Percentiles rank a stretch among this genome's conserved stretches.
Conservation (phyloP, 2,329 filamentous ascomycete species). For the Alternaria longipes region DNA sequence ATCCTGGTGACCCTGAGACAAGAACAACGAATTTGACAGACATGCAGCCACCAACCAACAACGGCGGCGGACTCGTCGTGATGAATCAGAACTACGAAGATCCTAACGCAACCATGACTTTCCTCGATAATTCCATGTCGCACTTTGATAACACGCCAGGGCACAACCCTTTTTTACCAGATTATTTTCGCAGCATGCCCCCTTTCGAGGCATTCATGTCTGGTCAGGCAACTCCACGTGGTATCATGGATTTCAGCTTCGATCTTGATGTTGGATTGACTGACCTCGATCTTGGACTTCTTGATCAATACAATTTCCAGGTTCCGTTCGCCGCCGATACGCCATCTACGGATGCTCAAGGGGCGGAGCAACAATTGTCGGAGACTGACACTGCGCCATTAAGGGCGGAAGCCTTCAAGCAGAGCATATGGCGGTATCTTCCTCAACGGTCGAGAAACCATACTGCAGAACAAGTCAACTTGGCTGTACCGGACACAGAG, state of each 20-base stretch:
- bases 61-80: slow-evolving; percentile 5
- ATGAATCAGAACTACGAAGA: slow-evolving; percentile 20
- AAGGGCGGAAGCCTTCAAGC: slow-evolving; percentile 50
- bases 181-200: slow-evolving; percentile 45
- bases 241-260: slow-evolving; percentile 57
- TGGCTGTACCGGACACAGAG: slow-evolving; percentile 50
- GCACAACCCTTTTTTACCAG: slow-evolving; percentile 34
- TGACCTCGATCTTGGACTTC: slow-evolving; percentile 56
- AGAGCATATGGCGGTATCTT: slow-evolving; percentile 58
- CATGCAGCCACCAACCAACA: slow-evolving; percentile 17
- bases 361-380: slow-evolving; percentile 22
- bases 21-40: slow-evolving; percentile 3
- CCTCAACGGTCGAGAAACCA: slow-evolving; percentile 44
- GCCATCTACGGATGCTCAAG: slow-evolving; percentile 34
- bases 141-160: slow-evolving; percentile 27
- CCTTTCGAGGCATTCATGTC: slow-evolving; percentile 39
- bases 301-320: slow-evolving; percentile 57
- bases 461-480: slow-evolving; percentile 47
- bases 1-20: background rate
- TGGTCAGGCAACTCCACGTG: slow-evolving; percentile 56
- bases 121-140: slow-evolving; percentile 25
- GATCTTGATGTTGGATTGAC: slow-evolving; percentile 58
- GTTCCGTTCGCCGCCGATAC: slow-evolving; percentile 52
- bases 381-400: slow-evolving; percentile 35
- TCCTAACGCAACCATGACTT: slow-evolving; percentile 15